phyloP scores from a whole-genome alignment of 164 flowering plant genomes.

The Stephania cephalantha region DNA sequence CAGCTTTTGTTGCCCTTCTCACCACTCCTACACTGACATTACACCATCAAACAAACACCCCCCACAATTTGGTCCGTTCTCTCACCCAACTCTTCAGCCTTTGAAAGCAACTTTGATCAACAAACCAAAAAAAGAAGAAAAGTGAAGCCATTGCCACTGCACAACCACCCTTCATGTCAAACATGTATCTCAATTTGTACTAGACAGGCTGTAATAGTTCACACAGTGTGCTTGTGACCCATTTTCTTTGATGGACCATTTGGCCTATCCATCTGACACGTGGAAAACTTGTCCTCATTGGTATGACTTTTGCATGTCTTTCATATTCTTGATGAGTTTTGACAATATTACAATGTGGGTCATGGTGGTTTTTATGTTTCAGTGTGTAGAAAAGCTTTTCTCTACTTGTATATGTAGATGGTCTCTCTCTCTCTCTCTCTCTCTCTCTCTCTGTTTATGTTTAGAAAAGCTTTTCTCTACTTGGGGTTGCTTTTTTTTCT shows the following conservation, averaged over 20 bases:
- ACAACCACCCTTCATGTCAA: neutral
- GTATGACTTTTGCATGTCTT: neutral
- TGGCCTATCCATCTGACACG: neutral
- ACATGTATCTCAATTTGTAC: neutral
- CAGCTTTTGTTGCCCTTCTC: neutral
- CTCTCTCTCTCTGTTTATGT: neutral
- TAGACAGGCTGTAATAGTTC: neutral
- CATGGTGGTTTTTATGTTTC: neutral
- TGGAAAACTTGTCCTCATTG: neutral
- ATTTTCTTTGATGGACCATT: neutral
- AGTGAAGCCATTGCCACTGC: neutral
- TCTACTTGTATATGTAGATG: neutral
- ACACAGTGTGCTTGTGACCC: neutral
- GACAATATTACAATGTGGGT: neutral
- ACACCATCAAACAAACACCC: neutral
- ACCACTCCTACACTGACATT: neutral
- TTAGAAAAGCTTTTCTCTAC: no score
- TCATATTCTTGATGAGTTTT: neutral
- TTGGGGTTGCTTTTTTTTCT: neutral
- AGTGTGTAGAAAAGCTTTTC: neutral
- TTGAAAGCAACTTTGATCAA: neutral
- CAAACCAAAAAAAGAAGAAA: neutral
- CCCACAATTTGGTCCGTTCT: neutral
- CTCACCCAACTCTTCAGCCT: neutral
- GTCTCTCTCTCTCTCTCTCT: neutral